A percentile compares a stretch with the other conserved stretches of the same genome.
These are phyloP conservation scores for Emericellopsis cladophorae DNA, from an alignment of 2,329 filamentous ascomycete genomes.

Conservation along the genomic window DNA sequence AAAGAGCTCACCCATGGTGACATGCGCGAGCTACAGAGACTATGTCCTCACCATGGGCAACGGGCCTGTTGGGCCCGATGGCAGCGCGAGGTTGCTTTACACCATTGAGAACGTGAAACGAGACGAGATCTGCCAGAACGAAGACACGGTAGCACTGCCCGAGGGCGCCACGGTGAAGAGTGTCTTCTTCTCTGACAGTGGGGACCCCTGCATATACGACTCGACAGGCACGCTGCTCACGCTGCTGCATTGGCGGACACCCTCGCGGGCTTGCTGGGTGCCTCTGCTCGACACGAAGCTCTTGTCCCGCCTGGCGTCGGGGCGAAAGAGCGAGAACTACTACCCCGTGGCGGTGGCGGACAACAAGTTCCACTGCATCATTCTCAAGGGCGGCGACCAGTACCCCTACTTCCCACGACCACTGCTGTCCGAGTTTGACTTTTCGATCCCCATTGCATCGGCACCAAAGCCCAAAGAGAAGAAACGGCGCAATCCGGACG, in stretches of 20 bases:
- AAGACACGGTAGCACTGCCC: constrained; percentile 79
- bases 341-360: constrained; percentile 92
- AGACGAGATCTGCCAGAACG: constrained; percentile 87
- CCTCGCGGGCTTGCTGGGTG: constrained; percentile 79
- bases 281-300: constrained; percentile 83
- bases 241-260: constrained; percentile 79
- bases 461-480: constrained; percentile 22
- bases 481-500: constrained; percentile 16
- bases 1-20: constrained; percentile 81
- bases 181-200: constrained; percentile 84
- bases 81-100: constrained; percentile 68
- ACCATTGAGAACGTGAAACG: constrained; percentile 90
- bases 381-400: constrained; percentile 87
- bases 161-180: constrained; percentile 61
- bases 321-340: constrained; percentile 80
- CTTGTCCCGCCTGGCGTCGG: constrained; percentile 68
- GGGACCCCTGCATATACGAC: constrained; percentile 96
- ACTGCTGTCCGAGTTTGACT: constrained; percentile 85
- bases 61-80: constrained; percentile 69
- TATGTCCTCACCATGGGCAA: constrained; percentile 96
- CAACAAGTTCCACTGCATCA: constrained; percentile 94
- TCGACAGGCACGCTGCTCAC: constrained; percentile 80
- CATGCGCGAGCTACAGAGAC: constrained; percentile 87
- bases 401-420: constrained; percentile 89
- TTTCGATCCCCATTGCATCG: constrained; percentile 67